Evolutionary conservation across 2,329 filamentous ascomycete species (phyloP).

Genomic region (Calonectria multiphialidica): DNA sequence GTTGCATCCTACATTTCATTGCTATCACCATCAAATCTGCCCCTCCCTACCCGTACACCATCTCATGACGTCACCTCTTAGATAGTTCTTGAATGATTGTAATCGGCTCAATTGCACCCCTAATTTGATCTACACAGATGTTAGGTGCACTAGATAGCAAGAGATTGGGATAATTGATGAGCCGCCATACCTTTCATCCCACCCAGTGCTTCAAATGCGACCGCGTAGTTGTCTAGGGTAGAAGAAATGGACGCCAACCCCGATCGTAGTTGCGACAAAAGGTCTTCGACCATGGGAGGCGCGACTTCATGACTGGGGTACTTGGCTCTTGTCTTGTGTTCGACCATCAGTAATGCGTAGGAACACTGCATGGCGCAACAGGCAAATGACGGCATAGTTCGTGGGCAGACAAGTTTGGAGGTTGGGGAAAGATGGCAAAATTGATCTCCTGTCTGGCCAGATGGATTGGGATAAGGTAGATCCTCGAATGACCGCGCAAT

Average conservation of each 20-base stretch:
- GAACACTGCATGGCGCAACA: conserved; percentile 5
- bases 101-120: neutral
- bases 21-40: neutral
- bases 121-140: neutral
- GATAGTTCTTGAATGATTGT: neutral
- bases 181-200: neutral
- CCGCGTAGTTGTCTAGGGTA: neutral
- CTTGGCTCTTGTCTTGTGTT: neutral
- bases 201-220: neutral
- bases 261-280: neutral
- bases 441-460: neutral
- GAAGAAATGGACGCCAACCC: neutral
- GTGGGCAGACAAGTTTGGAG: neutral
- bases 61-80: neutral
- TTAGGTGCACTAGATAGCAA: neutral
- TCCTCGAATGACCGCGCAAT: neutral
- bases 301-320: neutral
- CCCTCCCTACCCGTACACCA: neutral
- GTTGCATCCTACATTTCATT: neutral
- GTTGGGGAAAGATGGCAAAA: neutral
- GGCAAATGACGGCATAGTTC: neutral
- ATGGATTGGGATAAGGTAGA: neutral
- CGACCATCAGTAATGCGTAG: neutral
- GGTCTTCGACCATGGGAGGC: neutral
- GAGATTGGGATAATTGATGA: no score